A percentile compares a stretch with the other conserved stretches of the same genome.
phyloP scores from a whole-genome alignment of 306 rosid species.

The Rosa rugosa region DNA sequence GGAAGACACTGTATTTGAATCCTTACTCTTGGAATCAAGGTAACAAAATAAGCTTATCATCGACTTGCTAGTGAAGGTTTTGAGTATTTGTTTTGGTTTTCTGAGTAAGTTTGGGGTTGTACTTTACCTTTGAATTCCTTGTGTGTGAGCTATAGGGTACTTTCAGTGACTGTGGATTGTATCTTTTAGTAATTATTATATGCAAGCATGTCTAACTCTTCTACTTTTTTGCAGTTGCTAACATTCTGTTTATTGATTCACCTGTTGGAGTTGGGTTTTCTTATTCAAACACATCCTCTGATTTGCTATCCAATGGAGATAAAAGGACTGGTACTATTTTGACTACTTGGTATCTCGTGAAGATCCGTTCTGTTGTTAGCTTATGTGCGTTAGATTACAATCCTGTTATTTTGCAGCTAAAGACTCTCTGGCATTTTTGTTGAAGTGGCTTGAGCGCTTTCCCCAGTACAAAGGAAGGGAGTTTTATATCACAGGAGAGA shows the following conservation, averaged over 20 bases:
- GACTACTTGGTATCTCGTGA: conserved; percentile 7
- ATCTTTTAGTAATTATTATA: neutral
- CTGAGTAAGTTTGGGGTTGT: neutral
- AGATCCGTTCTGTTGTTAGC: conserved; percentile 7
- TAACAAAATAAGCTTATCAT: conserved; percentile 16
- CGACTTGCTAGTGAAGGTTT: neutral
- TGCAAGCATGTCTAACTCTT: conserved; percentile 20
- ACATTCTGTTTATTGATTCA: conserved; percentile 73
- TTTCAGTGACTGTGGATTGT: neutral
- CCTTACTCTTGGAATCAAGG: conserved; percentile 93
- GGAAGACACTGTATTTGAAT: conserved; percentile 61
- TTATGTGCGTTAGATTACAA: conserved; percentile 17
- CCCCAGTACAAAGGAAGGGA: conserved; percentile 68
- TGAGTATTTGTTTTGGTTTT: neutral
- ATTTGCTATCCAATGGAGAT: conserved; percentile 66
- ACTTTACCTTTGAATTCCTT: neutral
- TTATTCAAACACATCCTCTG: conserved; percentile 74
- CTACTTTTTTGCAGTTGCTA: conserved; percentile 63
- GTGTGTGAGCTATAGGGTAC: neutral
- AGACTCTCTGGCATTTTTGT: conserved; percentile 61
- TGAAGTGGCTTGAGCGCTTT: conserved; percentile 84
- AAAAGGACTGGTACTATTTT: conserved; percentile 59
- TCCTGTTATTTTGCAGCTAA: conserved; percentile 47
- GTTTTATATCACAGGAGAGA: conserved; percentile 77
- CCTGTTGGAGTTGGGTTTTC: conserved; percentile 98